These are phyloP conservation scores for Xylariales sp. DNA, from an alignment of 2,329 filamentous ascomycete species.

Conservation along the genomic window DNA sequence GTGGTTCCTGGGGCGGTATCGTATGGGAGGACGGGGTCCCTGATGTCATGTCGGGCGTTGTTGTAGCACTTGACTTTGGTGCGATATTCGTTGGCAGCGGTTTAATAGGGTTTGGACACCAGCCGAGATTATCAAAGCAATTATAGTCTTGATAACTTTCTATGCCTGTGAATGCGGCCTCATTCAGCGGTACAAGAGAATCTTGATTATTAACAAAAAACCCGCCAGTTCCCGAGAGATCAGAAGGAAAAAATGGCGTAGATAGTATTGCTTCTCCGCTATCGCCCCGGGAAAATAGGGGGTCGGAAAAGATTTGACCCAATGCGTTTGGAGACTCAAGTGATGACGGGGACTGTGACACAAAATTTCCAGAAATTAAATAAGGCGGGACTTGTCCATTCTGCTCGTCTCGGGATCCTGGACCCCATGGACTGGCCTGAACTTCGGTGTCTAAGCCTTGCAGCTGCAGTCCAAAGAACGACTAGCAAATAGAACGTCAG, in stretches of 20 bases:
- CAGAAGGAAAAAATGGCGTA: not conserved
- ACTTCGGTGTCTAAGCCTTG: not conserved
- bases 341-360: not conserved
- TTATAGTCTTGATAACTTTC: not conserved
- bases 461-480: not conserved
- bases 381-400: not conserved
- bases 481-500: not conserved
- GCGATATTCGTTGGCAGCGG: not conserved
- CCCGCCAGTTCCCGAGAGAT: not conserved
- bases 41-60: not conserved
- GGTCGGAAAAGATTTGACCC: not conserved
- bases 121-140: slow-evolving; percentile 4
- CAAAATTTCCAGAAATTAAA: not conserved
- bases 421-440: not conserved
- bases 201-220: not conserved
- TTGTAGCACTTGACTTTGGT: not conserved
- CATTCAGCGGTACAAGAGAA: not conserved
- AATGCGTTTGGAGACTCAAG: not conserved
- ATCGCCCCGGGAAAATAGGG: not conserved
- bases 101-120: not conserved
- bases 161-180: not conserved
- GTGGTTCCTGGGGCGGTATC: not conserved
- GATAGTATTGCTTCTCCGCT: not conserved
- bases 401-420: not conserved
- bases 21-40: not conserved